These are phyloP conservation scores for Penicillium aurantiogriseum DNA, from an alignment of 2,329 filamentous ascomycete genomes.

Conservation along the genomic window DNA sequence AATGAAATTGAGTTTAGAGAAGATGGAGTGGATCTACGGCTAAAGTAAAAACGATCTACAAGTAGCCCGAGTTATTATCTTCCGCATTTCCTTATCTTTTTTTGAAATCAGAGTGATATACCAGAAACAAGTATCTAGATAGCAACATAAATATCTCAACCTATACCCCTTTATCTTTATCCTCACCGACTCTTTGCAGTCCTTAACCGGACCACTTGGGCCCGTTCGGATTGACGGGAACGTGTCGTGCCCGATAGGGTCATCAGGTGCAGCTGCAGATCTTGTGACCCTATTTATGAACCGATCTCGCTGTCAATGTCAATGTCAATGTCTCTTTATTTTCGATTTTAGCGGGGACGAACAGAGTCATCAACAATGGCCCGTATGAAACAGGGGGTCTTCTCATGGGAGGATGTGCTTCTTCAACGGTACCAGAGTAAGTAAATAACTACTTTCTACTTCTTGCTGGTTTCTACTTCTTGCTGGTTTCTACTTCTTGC, in stretches of 20 bases:
- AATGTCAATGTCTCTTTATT: background rate
- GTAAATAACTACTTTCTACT: conserved; percentile 11
- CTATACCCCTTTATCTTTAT: background rate
- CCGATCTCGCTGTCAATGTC: background rate
- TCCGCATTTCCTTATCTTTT: background rate
- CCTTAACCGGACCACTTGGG: conserved; percentile 7
- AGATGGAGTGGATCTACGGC: background rate
- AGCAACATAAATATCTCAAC: background rate
- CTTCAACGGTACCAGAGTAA: conserved; percentile 42
- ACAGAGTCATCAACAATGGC: conserved; percentile 27
- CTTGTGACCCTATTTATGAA: background rate
- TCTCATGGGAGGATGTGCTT: conserved; percentile 44
- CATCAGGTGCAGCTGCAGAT: conserved; percentile 9
- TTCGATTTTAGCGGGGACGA: background rate
- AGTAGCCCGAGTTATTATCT: background rate
- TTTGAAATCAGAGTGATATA: background rate
- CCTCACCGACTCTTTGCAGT: conserved; percentile 4
- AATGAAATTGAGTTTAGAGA: background rate
- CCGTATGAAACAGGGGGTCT: conserved; percentile 37
- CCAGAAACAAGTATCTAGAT: background rate
- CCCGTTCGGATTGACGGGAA: conserved; percentile 15
- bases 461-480: too few relatives aligned
- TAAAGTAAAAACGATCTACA: background rate
- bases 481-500: too few relatives aligned
- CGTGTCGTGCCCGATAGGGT: conserved; percentile 6